Base-by-base conservation (phyloP, 345 rosid species). In the Aethionema arabicum region DNA sequence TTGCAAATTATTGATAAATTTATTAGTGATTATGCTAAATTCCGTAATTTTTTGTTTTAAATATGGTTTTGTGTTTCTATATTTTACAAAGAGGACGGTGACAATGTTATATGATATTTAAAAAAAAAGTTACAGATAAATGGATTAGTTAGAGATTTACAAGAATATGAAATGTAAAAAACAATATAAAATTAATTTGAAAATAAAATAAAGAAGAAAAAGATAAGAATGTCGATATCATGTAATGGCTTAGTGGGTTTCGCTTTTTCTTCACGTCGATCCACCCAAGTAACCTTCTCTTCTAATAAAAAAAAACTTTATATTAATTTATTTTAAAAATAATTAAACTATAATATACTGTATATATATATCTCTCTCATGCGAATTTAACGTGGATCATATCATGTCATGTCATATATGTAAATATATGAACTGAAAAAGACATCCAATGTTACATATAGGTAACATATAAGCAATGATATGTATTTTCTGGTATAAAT, bases 261-360 rank as follows among this genome's bases (percentile, higher is more conserved):
- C 59, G 75, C 79, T 78, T 80, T 76, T 66, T 36, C 43, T 43
- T 56, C 66, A 41, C 58, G 36, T 63, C 69, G 66, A 63, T 58
- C 76, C 76, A 65, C 66, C 81, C 83, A 76, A 91, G 87, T 89
- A 84, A 86, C 84, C 82, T 76, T 66, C 63, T 66, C 63, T 52
- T 59, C 42, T 11, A 8, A 30, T n/a, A 11, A 6, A 30, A 8
- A n/a, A n/a, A n/a, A n/a, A n/a, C n/a, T n/a, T n/a, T n/a, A n/a
- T n/a, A n/a, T n/a, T n/a, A n/a, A n/a, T n/a, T n/a, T n/a, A n/a
- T 41, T 52, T 29, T 65, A 50, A 6, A 4, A 7, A 27, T 27
- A 47, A 4, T 6, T 27, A n/a, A n/a, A n/a, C n/a, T n/a, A 5
- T 5, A 27, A 47, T 47, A 21, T 47, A n/a, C n/a, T 40, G 44